Evolutionary conservation across 495 filamentous ascomycete species (phyloP).

Genomic region (Hyphodiscus hymeniophilus): DNA sequence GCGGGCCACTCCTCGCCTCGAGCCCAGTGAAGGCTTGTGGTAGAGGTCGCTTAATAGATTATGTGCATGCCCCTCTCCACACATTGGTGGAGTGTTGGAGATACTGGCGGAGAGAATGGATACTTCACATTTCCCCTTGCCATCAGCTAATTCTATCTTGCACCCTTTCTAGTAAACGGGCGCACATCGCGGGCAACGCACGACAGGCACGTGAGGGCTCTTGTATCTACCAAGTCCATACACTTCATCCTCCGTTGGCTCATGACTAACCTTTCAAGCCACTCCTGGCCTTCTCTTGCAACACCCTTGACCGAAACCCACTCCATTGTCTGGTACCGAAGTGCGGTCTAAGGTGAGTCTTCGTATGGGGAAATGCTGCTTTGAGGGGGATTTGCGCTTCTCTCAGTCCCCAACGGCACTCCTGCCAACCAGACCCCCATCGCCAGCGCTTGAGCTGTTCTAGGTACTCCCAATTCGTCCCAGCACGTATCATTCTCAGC

Average conservation of each 20-base stretch:
- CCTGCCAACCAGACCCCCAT: neutral
- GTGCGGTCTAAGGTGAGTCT: neutral
- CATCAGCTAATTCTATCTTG: no score
- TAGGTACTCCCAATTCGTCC: conserved; percentile 6
- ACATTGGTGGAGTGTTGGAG: neutral
- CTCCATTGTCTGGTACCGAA: neutral
- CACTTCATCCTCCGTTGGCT: no score
- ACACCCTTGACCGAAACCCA: neutral
- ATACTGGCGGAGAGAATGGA: neutral
- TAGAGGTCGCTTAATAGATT: no score
- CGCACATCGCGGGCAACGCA: no score
- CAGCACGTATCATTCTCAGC: conserved; percentile 2
- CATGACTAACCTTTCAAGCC: no score
- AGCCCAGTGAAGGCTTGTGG: neutral
- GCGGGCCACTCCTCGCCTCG: neutral
- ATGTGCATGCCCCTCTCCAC: neutral
- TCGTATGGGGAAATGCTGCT: neutral
- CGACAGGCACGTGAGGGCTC: no score
- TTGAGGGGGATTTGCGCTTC: no score
- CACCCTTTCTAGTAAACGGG: neutral
- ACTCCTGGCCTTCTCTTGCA: no score
- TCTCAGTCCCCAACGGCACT: no score
- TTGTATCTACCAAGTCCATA: no score
- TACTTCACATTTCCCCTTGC: neutral
- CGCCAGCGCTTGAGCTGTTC: neutral